Evolutionary conservation across 164 flowering plant genomes (phyloP), one percentile per base, ranked within the genome.

Genomic region (Saururus chinensis): DNA sequence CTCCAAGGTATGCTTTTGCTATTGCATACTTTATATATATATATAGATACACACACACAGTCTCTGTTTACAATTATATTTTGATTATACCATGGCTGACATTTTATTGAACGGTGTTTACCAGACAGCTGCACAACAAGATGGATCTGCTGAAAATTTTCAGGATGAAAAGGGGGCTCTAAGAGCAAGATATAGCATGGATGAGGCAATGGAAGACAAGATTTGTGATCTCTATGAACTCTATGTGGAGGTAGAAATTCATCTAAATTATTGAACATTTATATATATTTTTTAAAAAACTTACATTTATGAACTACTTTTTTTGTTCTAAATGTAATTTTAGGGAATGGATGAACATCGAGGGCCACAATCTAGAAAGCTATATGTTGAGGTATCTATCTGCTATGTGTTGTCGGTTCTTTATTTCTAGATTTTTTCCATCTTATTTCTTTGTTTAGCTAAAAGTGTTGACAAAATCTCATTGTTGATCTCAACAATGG

Each of bases 271-370:
- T 45, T 45, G 11, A 12, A 2, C 11, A 7, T 12, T 45, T 40
- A 14, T 12, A 7, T 23, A 37, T 35, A 1, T 49, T 66, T 5
- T 53, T 24, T 60, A 0, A 54, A 49, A 49, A 23, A 20, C 26
- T 40, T 24, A 24, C 45, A 35, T 37, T 26, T 35, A 58, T 9
- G 23, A 41, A 35, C 53, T 53, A 20, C 53, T 53, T 48, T 51
- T 70, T 41, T 13, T 41, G 49, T 45, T 45, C 4, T 17, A 8
- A 2, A 54, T 51, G 21, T 66, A 30, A 30, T 30, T 70, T 8
- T 69, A 95, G 99, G 96, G 95, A 64, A 77, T 95, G 74, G 99
- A 91, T 63, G 98, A 87, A 70, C 90, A 89, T 72, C 76, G 82
- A 48, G 92, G 87, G 51, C 95, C 96, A 22, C 96, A 83, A 68